phyloP scores from a whole-genome alignment of 306 rosid species.

The Neltuma alba region DNA sequence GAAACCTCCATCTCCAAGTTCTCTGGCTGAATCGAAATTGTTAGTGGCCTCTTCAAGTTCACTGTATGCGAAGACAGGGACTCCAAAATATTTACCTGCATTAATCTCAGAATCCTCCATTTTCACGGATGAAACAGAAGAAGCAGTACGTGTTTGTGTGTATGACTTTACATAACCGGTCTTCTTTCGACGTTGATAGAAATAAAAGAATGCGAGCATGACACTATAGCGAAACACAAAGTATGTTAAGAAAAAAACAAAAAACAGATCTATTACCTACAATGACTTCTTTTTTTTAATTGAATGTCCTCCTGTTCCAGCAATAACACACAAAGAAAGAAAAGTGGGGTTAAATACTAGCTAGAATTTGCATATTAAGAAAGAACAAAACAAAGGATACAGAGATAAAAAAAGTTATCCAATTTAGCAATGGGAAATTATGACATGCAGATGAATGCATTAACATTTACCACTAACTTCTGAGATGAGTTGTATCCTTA shows the following conservation, averaged over 20 bases:
- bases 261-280: constrained; percentile 52
- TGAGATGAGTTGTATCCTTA: constrained; percentile 46
- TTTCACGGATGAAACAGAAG: constrained; percentile 40
- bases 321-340: constrained; percentile 29
- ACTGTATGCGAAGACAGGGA: constrained; percentile 54
- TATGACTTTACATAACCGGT: constrained; percentile 35
- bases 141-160: constrained; percentile 42
- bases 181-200: constrained; percentile 35
- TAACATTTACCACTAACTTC: constrained; percentile 61
- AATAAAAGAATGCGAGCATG: background rate
- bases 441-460: constrained; percentile 6
- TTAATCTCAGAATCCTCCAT: constrained; percentile 44
- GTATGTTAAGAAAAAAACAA: background rate
- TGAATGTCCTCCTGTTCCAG: constrained; percentile 21
- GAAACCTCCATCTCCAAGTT: constrained; percentile 95
- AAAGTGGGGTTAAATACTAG: constrained; percentile 7
- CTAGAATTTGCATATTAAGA: no score
- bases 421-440: background rate
- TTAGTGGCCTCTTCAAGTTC: constrained; percentile 79
- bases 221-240: background rate
- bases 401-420: background rate
- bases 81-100: constrained; percentile 52
- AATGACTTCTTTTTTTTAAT: background rate
- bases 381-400: background rate
- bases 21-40: constrained; percentile 56